Evolutionary conservation across 176 grass and related monocot species (phyloP).

Genomic region (Secale cereale): DNA sequence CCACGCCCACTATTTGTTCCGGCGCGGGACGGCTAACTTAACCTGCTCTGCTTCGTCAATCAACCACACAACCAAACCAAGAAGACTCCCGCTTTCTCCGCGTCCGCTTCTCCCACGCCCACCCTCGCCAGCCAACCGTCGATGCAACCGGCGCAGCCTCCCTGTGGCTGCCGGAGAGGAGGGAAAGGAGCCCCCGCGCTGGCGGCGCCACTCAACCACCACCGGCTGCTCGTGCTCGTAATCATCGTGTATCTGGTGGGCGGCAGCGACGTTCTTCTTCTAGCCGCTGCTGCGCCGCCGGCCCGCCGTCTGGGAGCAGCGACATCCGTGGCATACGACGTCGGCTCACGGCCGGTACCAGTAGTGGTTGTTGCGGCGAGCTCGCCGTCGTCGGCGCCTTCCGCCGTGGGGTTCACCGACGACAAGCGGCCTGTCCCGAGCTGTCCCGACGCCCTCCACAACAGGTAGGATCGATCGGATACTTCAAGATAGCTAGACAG

Average conservation of each 20-base stretch:
- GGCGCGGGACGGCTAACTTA: constrained; percentile 2
- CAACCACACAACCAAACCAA: neutral
- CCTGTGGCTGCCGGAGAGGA: neutral
- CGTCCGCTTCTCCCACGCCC: neutral
- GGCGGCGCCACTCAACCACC: neutral
- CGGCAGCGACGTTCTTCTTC: neutral
- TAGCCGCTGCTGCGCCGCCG: neutral
- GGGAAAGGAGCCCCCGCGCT: neutral
- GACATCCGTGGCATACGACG: neutral
- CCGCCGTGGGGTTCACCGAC: neutral
- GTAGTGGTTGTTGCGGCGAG: neutral
- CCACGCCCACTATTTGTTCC: constrained; percentile 22
- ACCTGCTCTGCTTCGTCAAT: neutral
- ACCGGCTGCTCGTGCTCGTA: neutral
- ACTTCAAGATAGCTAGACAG: too few species aligned
- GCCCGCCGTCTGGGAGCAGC: neutral
- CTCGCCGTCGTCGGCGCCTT: neutral
- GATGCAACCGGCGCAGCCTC: constrained; percentile 23
- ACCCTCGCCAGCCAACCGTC: neutral
- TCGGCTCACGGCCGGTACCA: constrained; percentile 38
- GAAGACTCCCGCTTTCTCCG: neutral
- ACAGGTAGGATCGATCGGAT: constrained; percentile 26
- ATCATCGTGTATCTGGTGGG: neutral
- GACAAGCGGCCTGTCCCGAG: constrained; percentile 50
- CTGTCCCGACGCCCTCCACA: constrained; percentile 50